These are phyloP conservation scores for Leccinum imitatum DNA, from an alignment of 768 basidiomycete species.

Conservation along the genomic window DNA sequence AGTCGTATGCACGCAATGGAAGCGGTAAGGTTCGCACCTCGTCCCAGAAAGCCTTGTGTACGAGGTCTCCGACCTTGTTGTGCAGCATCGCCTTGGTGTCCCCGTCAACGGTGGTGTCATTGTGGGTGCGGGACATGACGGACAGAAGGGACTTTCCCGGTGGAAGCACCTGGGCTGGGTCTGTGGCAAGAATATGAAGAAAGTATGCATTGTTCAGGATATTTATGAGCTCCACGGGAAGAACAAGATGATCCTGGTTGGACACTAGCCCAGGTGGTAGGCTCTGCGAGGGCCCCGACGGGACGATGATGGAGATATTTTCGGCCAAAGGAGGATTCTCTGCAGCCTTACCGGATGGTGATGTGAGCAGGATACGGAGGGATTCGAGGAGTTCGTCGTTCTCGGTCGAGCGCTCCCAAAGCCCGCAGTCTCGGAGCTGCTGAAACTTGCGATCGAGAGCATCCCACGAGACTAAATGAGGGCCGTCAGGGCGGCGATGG, in stretches of 20 bases:
- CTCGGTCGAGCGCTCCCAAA: constrained; percentile 28
- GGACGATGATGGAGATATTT: constrained; percentile 17
- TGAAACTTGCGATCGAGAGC: constrained; percentile 20
- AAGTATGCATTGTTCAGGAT: constrained; percentile 61
- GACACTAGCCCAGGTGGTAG: constrained; percentile 21
- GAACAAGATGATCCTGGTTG: constrained; percentile 25
- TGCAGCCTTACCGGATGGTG: not conserved
- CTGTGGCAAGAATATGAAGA: constrained; percentile 64
- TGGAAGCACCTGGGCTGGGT: constrained; percentile 60
- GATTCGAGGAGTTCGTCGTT: constrained; percentile 29
- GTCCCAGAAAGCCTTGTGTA: constrained; percentile 73
- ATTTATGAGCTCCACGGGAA: constrained; percentile 58
- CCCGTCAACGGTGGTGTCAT: constrained; percentile 9
- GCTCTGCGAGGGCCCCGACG: constrained; percentile 8
- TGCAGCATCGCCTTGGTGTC: constrained; percentile 38
- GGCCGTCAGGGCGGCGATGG: constrained; percentile 22
- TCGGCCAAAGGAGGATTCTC: constrained; percentile 1
- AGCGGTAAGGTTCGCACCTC: constrained; percentile 46
- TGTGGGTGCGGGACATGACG: constrained; percentile 43
- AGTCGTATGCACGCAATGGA: constrained; percentile 13
- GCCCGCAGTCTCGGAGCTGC: constrained; percentile 22
- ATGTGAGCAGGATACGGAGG: constrained; percentile 20
- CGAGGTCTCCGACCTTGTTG: constrained; percentile 45
- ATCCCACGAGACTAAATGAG: constrained; percentile 25
- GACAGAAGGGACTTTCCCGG: constrained; percentile 72